These are phyloP conservation scores for Tephrocybe rancida DNA, from an alignment of 768 basidiomycete genomes.

Conservation along the genomic window DNA sequence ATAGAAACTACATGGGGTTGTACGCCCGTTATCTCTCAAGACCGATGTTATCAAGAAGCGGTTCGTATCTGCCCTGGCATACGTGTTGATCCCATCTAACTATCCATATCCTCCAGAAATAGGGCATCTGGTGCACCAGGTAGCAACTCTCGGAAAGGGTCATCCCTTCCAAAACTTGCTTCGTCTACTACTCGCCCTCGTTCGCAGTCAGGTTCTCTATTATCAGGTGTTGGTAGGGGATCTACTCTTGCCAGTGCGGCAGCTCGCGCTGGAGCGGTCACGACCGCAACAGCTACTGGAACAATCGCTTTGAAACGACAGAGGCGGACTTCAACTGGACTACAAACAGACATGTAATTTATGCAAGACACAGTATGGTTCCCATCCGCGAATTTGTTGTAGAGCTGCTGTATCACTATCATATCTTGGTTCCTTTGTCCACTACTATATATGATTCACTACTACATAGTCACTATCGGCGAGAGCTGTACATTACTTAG, in stretches of 20 bases:
- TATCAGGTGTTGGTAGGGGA: constrained; percentile 42
- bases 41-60: constrained; percentile 98
- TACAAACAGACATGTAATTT: constrained; percentile 37
- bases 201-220: constrained; percentile 64
- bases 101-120: constrained; percentile 49
- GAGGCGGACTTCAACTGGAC: constrained; percentile 71
- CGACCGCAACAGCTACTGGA: constrained; percentile 31
- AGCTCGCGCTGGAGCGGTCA: constrained; percentile 25
- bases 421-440: constrained; percentile 14
- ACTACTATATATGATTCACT: constrained; percentile 6
- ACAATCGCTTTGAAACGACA: constrained; percentile 73
- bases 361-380: neutral
- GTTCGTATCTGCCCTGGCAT: constrained; percentile 37
- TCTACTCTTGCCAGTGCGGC: constrained; percentile 20
- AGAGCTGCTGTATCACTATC: constrained; percentile 34
- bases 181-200: constrained; percentile 74
- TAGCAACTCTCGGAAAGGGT: constrained; percentile 66
- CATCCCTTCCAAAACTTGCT: constrained; percentile 72
- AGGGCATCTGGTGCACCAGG: constrained; percentile 78
- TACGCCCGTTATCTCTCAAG: constrained; percentile 91
- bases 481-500: constrained; percentile 12
- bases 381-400: constrained; percentile 24
- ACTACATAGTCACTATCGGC: constrained; percentile 5
- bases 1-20: constrained; percentile 95
- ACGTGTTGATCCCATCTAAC: constrained; percentile 6